Base-by-base conservation (phyloP, 1,284 basidiomycete species). In the Cryptococcus depauperatus region DNA sequence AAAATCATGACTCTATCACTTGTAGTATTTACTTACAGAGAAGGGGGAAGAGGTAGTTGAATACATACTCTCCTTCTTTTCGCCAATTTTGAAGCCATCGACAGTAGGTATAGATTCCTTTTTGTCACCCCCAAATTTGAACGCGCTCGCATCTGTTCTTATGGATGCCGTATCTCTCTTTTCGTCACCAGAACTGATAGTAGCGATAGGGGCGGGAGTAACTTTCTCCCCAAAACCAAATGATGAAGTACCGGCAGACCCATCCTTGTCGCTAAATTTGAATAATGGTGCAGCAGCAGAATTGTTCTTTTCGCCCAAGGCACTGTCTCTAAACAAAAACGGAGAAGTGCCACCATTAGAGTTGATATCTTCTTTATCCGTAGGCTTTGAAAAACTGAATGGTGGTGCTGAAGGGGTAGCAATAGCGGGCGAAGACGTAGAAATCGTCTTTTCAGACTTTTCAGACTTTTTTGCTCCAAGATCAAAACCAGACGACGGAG, bases 381-480 rank as follows among this genome's bases (percentile, higher is more conserved):
- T 19, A 26, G 50, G 43, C 21, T 43, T 41, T 14, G 48, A 51
- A 18, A 35, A 41, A 34, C 46, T 47, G 3, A 39, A 22, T 3
- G 48, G 19, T 14, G 48, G 14, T 7, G 35, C 19, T 14, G 35
- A 37, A 9, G 18, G 19, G 21, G 18, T 19, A 3, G 10, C 37
- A 28, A 19, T 27, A 5, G n/a, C 5, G 26, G 50, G 47, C 27
- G 43, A 34, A 32, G 50, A 29, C 13, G 43, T 46, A 27, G 52
- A 44, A 18, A 28, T 14, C 25, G 42, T 30, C 10, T 37, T 44
- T 25, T 48, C 48, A 5, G 41, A 26, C 23, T 22, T 35, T 30
- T 38, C 21, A 41, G 45, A 50, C 25, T 51, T 53, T 7, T 45
- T 27, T 16, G 55, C n/a, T 28, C 58, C 60, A 50, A 66, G 64